Conservation (phyloP, 139 green algal genomes). For the Tetratostichococcus sp. region DNA sequence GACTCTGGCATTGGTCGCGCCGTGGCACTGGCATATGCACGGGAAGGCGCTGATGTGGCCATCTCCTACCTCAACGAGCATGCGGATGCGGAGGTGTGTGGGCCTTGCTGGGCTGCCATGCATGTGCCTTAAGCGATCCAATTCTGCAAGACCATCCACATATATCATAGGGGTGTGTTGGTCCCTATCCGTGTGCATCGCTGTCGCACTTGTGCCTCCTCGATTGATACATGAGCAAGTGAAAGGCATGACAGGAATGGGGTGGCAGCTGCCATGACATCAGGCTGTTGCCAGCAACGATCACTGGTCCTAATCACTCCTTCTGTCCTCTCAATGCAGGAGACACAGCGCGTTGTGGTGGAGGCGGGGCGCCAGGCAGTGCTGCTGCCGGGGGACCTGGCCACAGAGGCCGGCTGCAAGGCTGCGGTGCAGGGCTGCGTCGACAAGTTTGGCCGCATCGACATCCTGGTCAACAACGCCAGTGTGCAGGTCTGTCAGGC, state of each 20-base stretch:
- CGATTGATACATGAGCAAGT: too few relatives aligned
- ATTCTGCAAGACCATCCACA: too few relatives aligned
- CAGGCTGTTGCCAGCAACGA: too few relatives aligned
- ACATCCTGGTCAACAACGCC: constrained; percentile 34
- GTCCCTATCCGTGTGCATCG: too few relatives aligned
- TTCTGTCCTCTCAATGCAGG: neutral
- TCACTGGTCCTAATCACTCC: too few relatives aligned
- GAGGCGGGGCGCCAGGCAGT: constrained; percentile 9
- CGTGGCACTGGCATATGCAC: constrained; percentile 15
- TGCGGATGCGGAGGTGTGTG: constrained; percentile 16
- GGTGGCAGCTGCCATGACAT: too few relatives aligned
- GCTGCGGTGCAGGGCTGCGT: constrained; percentile 1
- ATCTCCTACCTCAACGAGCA: constrained; percentile 28
- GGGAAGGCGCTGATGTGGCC: constrained; percentile 23
- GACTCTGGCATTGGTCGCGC: constrained; percentile 25
- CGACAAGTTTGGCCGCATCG: constrained; percentile 17
- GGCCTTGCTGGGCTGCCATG: too few relatives aligned
- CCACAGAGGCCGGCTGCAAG: constrained; percentile 16
- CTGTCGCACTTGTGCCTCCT: too few relatives aligned
- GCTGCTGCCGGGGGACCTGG: constrained; percentile 20
- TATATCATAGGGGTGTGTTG: too few relatives aligned
- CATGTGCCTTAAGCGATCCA: too few relatives aligned
- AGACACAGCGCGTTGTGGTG: constrained; percentile 8
- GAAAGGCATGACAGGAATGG: too few relatives aligned
- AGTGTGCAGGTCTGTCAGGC: constrained; percentile 5